Evolutionary conservation across 2,329 filamentous ascomycete genomes (phyloP), one percentile per base, ranked within the genome.

Genomic region (Aureobasidium sp.): DNA sequence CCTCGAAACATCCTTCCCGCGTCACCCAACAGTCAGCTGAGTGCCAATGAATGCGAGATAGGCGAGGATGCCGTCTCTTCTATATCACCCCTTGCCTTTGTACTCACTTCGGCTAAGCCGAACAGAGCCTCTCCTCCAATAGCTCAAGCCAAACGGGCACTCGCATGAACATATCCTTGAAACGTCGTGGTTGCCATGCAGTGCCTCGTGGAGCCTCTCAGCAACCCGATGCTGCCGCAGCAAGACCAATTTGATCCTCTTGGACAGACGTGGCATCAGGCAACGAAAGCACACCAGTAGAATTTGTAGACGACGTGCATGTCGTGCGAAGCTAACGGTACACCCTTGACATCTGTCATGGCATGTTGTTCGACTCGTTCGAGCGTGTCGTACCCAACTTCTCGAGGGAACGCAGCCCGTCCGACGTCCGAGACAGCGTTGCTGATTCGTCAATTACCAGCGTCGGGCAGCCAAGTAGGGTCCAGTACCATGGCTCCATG

Each of bases 181-280:
- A 50, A 48, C 34, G 21, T 41, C 57, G 29, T 59, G 57, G 57
- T 59, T 42, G 57, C 44, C 57, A 59, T 59, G 45, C 57, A 59
- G 57, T 49, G n/a, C 27, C 44, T 59, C 57, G 57, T 59, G 55
- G 55, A 41, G 37, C 34, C 44, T 44, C 13, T 39, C 15, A 42
- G 39, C 39, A 45, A 45, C 39, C 53, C 53, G 29, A 45, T 25
- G 41, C 39, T 45, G 53, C 42, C 42, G 54, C 54, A 36, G 42
- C 37, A 16, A 58, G 42, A 48, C 27, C 11, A 29, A 39, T n/a
- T 36, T 7, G 13, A 39, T 27, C 3, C 39, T 2, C 34, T 42
- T 59, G 41, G 44, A 42, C 34, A 44, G 39, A 30, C 41, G 54
- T 39, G 44, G 27, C 32, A 34, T 59, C 54, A 50, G 45, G 30